Evolutionary conservation across 2,329 filamentous ascomycete genomes (phyloP).

Genomic region (Raffaelea albimanens): DNA sequence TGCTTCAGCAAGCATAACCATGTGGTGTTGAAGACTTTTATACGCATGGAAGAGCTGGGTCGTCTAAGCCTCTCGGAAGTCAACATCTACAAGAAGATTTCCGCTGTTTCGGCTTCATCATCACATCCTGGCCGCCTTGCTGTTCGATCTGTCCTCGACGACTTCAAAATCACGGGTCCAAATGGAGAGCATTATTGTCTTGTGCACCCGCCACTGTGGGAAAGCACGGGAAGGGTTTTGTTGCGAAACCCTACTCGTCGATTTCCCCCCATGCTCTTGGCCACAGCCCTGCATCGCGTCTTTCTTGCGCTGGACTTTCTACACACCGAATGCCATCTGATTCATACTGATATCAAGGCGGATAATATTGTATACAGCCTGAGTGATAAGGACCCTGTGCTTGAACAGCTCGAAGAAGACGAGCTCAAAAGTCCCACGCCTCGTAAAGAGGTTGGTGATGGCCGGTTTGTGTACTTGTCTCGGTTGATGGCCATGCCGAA

Average conservation of each 20-base stretch:
- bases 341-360: not conserved
- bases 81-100: not conserved
- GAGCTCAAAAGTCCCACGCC: not conserved
- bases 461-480: not conserved
- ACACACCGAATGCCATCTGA: not conserved
- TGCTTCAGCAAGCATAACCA: constrained; percentile 1
- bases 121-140: not conserved
- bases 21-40: constrained; percentile 14
- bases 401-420: not conserved
- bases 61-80: constrained; percentile 8
- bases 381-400: not conserved
- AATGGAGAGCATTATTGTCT: not conserved
- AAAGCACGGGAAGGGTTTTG: not conserved
- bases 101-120: not conserved
- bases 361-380: not conserved
- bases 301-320: not conserved
- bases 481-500: not conserved
- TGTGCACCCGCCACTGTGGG: not conserved
- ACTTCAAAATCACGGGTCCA: not conserved
- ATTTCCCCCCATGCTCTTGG: not conserved
- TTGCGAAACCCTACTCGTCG: not conserved
- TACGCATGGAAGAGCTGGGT: not conserved
- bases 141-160: not conserved
- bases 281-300: not conserved
- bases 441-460: not conserved